Percentiles rank a stretch among this genome's conserved stretches.
Evolutionary conservation across 495 filamentous ascomycete genomes (phyloP).

Genomic region (Annulohypoxylon bovei): DNA sequence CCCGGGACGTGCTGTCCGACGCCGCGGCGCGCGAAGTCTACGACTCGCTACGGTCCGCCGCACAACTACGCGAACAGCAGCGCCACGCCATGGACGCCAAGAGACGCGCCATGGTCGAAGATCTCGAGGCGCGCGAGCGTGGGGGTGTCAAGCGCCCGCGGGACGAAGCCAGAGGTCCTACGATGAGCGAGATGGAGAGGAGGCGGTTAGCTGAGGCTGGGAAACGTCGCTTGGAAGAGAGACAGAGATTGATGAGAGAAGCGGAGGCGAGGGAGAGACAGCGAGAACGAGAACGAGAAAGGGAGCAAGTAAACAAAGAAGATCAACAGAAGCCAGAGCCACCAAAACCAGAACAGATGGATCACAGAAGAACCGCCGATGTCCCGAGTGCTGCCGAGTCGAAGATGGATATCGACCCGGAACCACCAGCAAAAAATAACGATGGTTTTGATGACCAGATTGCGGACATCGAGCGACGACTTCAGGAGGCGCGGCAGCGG

Average conservation of each 20-base stretch:
- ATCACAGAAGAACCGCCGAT: conserved; percentile 1
- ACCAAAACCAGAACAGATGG: not conserved
- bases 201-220: conserved; percentile 52
- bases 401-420: conserved; percentile 27
- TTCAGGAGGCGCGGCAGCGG: conserved; percentile 48
- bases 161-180: conserved; percentile 38
- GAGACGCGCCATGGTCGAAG: conserved; percentile 47
- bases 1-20: conserved; percentile 55
- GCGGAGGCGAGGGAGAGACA: conserved; percentile 53
- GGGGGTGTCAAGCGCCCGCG: conserved; percentile 41
- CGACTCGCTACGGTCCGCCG: conserved; percentile 53
- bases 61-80: conserved; percentile 47
- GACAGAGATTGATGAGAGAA: conserved; percentile 49
- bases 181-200: conserved; percentile 45
- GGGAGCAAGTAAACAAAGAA: conserved; percentile 11
- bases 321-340: not conserved
- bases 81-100: conserved; percentile 45
- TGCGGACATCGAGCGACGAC: conserved; percentile 52
- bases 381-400: not conserved
- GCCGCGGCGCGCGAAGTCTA: conserved; percentile 54
- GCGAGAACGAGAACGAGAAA: conserved; percentile 32
- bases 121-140: conserved; percentile 48
- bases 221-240: conserved; percentile 49
- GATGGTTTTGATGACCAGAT: conserved; percentile 50
- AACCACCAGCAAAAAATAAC: conserved; percentile 10